Evolutionary conservation across 2,329 filamentous ascomycete genomes (phyloP).

Genomic region (Cordyceps cicadae): DNA sequence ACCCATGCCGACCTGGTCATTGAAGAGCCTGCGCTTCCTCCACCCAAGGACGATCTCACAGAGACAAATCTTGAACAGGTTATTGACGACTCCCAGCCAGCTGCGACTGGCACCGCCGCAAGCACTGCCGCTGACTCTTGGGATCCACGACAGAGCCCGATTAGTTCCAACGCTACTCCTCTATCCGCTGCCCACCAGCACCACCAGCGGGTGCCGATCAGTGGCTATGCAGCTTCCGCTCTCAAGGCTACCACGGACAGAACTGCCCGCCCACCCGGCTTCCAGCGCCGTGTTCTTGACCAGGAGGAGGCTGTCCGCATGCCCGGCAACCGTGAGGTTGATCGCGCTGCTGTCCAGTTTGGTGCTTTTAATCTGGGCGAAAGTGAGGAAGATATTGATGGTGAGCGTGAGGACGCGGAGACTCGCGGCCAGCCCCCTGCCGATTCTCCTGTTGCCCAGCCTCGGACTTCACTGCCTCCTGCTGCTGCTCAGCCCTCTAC

Average conservation of each 20-base stretch:
- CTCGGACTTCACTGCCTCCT: constrained; percentile 80
- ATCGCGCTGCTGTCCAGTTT: constrained; percentile 89
- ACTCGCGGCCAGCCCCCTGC: constrained; percentile 88
- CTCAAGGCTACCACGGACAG: constrained; percentile 64
- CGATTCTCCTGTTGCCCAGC: constrained; percentile 80
- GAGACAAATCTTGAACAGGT: constrained; percentile 89
- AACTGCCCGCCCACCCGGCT: constrained; percentile 63
- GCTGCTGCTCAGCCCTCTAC: constrained; percentile 53
- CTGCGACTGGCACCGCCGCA: constrained; percentile 71
- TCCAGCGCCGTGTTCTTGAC: constrained; percentile 79
- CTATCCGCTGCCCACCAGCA: constrained; percentile 56
- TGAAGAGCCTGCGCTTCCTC: constrained; percentile 50
- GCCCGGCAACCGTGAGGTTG: constrained; percentile 92
- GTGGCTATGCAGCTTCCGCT: constrained; percentile 71
- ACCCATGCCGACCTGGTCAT: constrained; percentile 31
- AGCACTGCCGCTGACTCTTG: constrained; percentile 85
- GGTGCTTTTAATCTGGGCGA: constrained; percentile 88
- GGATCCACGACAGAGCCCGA: constrained; percentile 56
- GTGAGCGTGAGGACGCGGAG: constrained; percentile 90
- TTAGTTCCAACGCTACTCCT: constrained; percentile 57
- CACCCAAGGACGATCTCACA: constrained; percentile 76
- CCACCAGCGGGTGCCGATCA: constrained; percentile 51
- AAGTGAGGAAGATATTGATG: constrained; percentile 80
- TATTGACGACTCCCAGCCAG: constrained; percentile 69
- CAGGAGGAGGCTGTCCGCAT: constrained; percentile 98